Base-by-base conservation (phyloP, 139 green algal species). In the Auxenochlorella pyrenoidosa region DNA sequence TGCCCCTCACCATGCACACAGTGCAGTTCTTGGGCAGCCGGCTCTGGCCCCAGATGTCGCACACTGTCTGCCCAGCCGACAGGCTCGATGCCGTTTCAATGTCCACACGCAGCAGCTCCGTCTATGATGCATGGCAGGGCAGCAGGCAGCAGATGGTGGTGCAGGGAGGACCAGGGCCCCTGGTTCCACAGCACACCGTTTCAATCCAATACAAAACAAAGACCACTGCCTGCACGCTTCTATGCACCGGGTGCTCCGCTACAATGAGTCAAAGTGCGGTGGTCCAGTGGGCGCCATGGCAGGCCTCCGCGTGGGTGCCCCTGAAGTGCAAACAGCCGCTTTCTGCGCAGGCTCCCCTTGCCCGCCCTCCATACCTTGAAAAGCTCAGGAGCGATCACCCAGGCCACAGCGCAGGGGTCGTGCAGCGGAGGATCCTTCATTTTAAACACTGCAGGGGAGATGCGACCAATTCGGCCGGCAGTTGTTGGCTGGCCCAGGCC, bases 341-440 rank as follows among this genome's bases (percentile, higher is more conserved):
- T 24, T 24, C 54, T 63, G 10, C 22, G 54, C 54, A 4, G 16
- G 15, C 54, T 63, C 54, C 54, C 47, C 24, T 51, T 44, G 15
- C 0, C 24, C 38, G 28, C 30, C 41, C 18, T 2, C 2, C 86
- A n/a, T 76, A 94, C 93, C 90, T 94, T 90, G 87, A 99, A 99
- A 0, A 98, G 51, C 0, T 94, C 32, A 0, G 97, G 96, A 2
- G 87, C 89, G 3, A 97, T 91, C 22, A 98, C 95, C 59, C 92
- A 97, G 0, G 93, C 94, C 30, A 99, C 95, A 47, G 97, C 97
- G 75, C 93, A 96, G 26, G 97, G 97, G 86, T 98, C 97, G 82
- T 99, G 97, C 32, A 99, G 88, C 13, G 97, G 97, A 32, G 97
- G 96, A 66, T 97, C 65, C 0, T 91, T 63, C 78, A 99, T 98